phyloP scores from a whole-genome alignment of 768 basidiomycete genomes.

The Leucosporidium yakuticum region DNA sequence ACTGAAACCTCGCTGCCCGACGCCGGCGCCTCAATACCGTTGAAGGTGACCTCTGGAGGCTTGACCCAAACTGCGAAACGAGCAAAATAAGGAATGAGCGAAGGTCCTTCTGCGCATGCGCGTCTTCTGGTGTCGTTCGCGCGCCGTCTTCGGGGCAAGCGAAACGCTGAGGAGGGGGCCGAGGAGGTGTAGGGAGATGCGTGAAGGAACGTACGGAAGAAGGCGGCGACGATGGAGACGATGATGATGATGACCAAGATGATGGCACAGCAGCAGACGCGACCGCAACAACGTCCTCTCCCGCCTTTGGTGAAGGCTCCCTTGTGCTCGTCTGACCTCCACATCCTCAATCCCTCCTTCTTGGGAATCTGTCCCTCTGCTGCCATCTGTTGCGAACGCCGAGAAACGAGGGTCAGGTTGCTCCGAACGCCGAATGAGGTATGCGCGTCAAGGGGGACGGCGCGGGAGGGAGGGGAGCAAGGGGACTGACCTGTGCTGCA shows the following conservation, averaged over 20 bases:
- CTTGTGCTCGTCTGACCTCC: constrained; percentile 38
- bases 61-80: constrained; percentile 37
- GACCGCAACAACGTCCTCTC: constrained; percentile 19
- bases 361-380: constrained; percentile 40
- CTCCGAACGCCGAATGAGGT: background rate
- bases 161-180: no score
- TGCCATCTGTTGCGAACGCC: constrained; percentile 25
- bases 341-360: constrained; percentile 40
- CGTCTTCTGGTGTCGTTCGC: background rate
- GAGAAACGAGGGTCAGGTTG: background rate
- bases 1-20: constrained; percentile 27
- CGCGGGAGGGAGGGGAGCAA: background rate
- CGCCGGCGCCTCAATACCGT: constrained; percentile 34
- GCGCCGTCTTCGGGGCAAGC: background rate
- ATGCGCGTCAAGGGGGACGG: background rate
- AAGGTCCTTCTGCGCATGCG: background rate
- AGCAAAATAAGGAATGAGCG: background rate
- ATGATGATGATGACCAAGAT: constrained; percentile 36
- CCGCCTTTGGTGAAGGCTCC: constrained; percentile 36
- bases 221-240: constrained; percentile 36
- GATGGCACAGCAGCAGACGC: constrained; percentile 38
- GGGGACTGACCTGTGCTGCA: constrained; percentile 26
- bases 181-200: background rate
- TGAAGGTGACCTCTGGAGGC: constrained; percentile 38
- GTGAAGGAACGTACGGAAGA: constrained; percentile 34